Evolutionary conservation across 139 green algal genomes (phyloP).

Genomic region (Nannochloris sp.): DNA sequence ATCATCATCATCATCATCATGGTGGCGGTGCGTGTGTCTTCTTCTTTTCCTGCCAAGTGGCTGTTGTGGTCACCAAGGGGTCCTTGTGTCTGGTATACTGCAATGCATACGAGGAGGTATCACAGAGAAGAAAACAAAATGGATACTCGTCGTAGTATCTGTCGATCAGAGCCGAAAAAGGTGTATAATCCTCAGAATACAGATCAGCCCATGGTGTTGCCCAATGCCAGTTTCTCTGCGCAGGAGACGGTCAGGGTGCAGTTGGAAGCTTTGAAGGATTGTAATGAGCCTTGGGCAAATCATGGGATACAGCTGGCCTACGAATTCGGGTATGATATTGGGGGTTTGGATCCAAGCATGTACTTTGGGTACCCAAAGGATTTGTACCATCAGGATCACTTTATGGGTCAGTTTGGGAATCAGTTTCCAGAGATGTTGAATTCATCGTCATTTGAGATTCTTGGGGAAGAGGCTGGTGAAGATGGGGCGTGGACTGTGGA

Average conservation of each 20-base stretch:
- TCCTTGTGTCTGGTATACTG: too few relatives aligned
- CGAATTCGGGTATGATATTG: constrained; percentile 66
- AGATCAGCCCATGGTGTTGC: constrained; percentile 28
- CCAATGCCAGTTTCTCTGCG: constrained; percentile 18
- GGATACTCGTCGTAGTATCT: too few relatives aligned
- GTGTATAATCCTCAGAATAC: constrained; percentile 47
- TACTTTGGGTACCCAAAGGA: constrained; percentile 38
- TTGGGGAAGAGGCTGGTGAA: constrained; percentile 1
- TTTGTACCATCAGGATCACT: constrained; percentile 52
- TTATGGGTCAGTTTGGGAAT: constrained; percentile 41
- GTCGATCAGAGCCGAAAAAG: too few relatives aligned
- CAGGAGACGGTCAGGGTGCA: constrained; percentile 31
- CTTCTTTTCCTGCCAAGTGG: too few relatives aligned
- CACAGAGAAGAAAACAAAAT: too few relatives aligned
- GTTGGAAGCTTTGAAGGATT: constrained; percentile 32
- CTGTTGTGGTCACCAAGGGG: too few relatives aligned
- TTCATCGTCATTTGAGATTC: constrained; percentile 8
- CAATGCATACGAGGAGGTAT: too few relatives aligned
- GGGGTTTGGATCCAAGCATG: constrained; percentile 46
- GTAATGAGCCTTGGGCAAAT: constrained; percentile 43
- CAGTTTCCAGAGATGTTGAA: constrained; percentile 33
- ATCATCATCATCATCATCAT: too few relatives aligned
- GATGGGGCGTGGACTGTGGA: constrained; percentile 5
- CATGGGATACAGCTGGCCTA: constrained; percentile 68
- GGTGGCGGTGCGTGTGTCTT: too few relatives aligned